Conservation (phyloP, 2,329 filamentous ascomycete genomes). For the Monosporascus sp. region DNA sequence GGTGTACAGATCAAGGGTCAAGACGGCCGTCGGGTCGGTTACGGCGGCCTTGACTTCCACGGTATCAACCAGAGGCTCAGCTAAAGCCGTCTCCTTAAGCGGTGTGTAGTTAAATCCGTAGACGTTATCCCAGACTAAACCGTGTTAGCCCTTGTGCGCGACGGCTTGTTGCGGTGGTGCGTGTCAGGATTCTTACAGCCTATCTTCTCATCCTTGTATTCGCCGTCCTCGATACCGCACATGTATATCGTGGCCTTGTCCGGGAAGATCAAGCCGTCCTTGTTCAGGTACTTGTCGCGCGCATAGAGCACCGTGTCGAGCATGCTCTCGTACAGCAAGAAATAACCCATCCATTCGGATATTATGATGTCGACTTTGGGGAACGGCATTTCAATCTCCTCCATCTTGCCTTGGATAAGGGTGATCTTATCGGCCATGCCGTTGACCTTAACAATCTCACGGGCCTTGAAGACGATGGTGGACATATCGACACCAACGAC, state of each 20-base stretch:
- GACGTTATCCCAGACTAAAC: slow-evolving; percentile 94
- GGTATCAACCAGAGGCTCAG: slow-evolving; percentile 94
- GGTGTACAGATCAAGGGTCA: slow-evolving; percentile 90
- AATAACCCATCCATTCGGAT: slow-evolving; percentile 99
- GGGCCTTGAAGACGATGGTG: slow-evolving; percentile 97
- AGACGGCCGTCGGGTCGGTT: slow-evolving; percentile 78
- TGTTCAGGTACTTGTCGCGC: slow-evolving; percentile 81
- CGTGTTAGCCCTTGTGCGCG: slow-evolving; percentile 16
- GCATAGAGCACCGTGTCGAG: slow-evolving; percentile 96
- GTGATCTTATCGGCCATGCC: slow-evolving; percentile 95
- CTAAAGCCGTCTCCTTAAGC: slow-evolving; percentile 87
- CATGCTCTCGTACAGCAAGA: slow-evolving; percentile 98
- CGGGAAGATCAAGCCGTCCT: slow-evolving; percentile 91
- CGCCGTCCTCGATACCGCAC: slow-evolving; percentile 95
- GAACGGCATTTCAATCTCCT: slow-evolving; percentile 90
- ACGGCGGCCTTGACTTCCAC: slow-evolving; percentile 97
- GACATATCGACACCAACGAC: slow-evolving; percentile 99
- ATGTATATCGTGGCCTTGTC: slow-evolving; percentile 98
- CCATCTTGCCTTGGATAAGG: slow-evolving; percentile 98
- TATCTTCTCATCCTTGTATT: slow-evolving; percentile 99
- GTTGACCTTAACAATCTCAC: slow-evolving; percentile 88
- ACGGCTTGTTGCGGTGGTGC: background rate
- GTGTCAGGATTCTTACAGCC: slow-evolving; percentile 64
- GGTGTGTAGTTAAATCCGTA: slow-evolving; percentile 97
- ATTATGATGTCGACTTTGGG: slow-evolving; percentile 99